These are phyloP conservation scores for Fraxinus greggii DNA, from an alignment of 305 asterid species.

Conservation along the genomic window DNA sequence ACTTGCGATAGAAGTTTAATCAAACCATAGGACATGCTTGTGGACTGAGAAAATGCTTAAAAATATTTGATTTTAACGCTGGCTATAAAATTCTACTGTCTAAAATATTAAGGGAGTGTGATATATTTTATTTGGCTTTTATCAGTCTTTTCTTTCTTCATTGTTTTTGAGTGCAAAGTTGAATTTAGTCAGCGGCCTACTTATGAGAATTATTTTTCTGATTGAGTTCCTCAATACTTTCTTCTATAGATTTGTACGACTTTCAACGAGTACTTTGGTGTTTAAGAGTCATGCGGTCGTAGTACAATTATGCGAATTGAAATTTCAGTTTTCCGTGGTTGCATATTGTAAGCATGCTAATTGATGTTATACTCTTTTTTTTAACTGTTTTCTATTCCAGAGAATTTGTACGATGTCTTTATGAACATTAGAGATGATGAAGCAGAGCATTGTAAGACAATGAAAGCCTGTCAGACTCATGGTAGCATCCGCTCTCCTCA, in stretches of 20 bases:
- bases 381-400: slow-evolving; percentile 37
- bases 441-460: slow-evolving; percentile 98
- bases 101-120: not conserved
- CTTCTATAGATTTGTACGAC: not conserved
- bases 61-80: not conserved
- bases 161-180: not conserved
- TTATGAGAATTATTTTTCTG: not conserved
- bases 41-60: not conserved
- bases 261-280: not conserved
- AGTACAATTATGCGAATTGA: not conserved
- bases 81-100: not conserved
- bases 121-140: not conserved
- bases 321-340: not conserved
- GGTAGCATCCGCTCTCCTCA: slow-evolving; percentile 97
- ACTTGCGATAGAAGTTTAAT: not conserved
- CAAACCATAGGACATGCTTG: not conserved
- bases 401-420: slow-evolving; percentile 80
- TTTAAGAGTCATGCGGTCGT: not conserved
- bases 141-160: not conserved
- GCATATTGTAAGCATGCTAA: slow-evolving; percentile 14
- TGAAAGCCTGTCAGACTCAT: slow-evolving; percentile 92
- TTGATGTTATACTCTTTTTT: not conserved
- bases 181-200: not conserved
- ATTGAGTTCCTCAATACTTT: too few relatives aligned
- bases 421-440: slow-evolving; percentile 90